phyloP scores from a whole-genome alignment of 768 basidiomycete genomes.

The Psilocybe tampanensis region DNA sequence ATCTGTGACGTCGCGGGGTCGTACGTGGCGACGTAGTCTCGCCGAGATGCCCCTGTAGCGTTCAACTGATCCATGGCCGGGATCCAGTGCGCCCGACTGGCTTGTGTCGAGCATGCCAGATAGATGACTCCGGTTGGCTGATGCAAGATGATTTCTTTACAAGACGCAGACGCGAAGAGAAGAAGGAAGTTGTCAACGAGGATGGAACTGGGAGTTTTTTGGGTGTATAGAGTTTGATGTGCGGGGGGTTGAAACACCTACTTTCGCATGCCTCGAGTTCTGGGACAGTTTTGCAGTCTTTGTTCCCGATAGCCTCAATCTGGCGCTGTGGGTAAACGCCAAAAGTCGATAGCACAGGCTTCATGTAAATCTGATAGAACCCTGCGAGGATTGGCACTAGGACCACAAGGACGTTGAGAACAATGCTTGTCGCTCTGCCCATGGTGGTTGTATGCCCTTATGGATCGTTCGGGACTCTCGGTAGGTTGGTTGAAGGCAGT shows the following conservation, averaged over 20 bases:
- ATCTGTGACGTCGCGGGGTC: slow-evolving; percentile 46
- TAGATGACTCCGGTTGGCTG: slow-evolving; percentile 58
- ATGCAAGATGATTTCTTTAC: slow-evolving; percentile 59
- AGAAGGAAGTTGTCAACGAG: too few species aligned
- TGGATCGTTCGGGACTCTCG: background rate
- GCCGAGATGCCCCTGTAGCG: slow-evolving; percentile 35
- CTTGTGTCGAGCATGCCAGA: slow-evolving; percentile 60
- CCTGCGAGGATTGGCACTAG: slow-evolving; percentile 42
- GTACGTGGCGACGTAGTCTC: slow-evolving; percentile 63
- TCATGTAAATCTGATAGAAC: slow-evolving; percentile 51
- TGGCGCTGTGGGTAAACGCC: slow-evolving; percentile 45
- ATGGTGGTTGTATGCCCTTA: slow-evolving; percentile 1
- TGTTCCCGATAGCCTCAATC: slow-evolving; percentile 42
- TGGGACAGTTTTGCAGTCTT: slow-evolving; percentile 48
- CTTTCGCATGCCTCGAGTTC: slow-evolving; percentile 69
- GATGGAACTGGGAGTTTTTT: too few species aligned
- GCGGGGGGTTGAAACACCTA: slow-evolving; percentile 31
- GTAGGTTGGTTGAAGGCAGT: background rate
- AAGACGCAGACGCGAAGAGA: background rate
- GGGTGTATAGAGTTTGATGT: background rate
- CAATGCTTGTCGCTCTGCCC: slow-evolving; percentile 5
- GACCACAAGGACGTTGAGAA: slow-evolving; percentile 32
- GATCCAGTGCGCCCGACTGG: slow-evolving; percentile 50
- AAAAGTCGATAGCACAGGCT: slow-evolving; percentile 39
- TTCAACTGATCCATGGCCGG: slow-evolving; percentile 44